Conservation (phyloP, 306 rosid species). For the Hippophae tibetana region DNA sequence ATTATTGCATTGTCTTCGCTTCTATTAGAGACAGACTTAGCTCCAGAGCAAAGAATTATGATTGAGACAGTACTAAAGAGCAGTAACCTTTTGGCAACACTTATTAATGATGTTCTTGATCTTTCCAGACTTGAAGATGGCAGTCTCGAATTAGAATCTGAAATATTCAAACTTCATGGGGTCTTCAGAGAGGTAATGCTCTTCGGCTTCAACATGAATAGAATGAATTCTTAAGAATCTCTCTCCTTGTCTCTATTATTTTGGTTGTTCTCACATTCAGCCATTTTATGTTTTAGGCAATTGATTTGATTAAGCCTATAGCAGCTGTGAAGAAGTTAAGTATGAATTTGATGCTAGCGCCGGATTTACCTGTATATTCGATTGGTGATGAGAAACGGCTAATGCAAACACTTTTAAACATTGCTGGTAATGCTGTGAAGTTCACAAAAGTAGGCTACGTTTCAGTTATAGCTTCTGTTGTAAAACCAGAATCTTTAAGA, state of each 20-base stretch:
- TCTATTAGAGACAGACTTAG: constrained; percentile 74
- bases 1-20: constrained; percentile 78
- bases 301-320: constrained; percentile 65
- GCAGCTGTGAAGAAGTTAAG: constrained; percentile 75
- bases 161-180: constrained; percentile 63
- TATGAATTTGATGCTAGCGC: constrained; percentile 56
- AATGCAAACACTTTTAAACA: constrained; percentile 60
- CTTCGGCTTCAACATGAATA: constrained; percentile 5
- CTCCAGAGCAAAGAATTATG: constrained; percentile 78
- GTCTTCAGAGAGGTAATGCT: constrained; percentile 58
- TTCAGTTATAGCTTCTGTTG: constrained; percentile 63
- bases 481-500: constrained; percentile 62
- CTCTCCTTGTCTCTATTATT: neutral
- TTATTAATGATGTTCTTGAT: constrained; percentile 76
- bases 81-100: constrained; percentile 74
- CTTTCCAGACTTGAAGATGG: constrained; percentile 96
- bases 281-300: constrained; percentile 31
- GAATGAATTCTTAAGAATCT: constrained; percentile 5
- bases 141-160: constrained; percentile 67
- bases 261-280: constrained; percentile 4
- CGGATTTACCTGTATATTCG: constrained; percentile 66
- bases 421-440: constrained; percentile 84
- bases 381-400: constrained; percentile 78
- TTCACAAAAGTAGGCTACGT: constrained; percentile 78
- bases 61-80: constrained; percentile 74